Evolutionary conservation across 2,329 filamentous ascomycete species (phyloP).

Genomic region (Decorospora gaudefroyi): DNA sequence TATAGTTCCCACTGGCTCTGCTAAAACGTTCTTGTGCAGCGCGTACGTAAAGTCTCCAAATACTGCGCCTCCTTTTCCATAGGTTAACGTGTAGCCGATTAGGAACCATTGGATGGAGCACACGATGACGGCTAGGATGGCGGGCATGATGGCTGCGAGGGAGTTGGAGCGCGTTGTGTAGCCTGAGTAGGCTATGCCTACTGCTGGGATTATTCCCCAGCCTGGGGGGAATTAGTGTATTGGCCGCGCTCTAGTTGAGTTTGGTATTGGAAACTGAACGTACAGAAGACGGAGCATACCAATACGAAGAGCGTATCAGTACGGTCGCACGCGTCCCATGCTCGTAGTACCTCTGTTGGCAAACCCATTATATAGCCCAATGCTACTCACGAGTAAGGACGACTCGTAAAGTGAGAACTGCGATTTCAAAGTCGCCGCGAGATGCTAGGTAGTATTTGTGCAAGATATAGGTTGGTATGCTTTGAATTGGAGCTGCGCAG

Average conservation of each 20-base stretch:
- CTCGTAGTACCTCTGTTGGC: conserved; percentile 41
- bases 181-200: conserved; percentile 57
- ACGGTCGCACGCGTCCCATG: conserved; percentile 58
- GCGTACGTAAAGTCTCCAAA: conserved; percentile 54
- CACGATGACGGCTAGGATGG: conserved; percentile 54
- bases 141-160: conserved; percentile 55
- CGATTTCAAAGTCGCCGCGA: too few relatives aligned
- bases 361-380: conserved; percentile 24
- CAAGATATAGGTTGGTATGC: background rate
- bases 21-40: conserved; percentile 54
- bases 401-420: too few relatives aligned
- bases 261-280: background rate
- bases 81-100: conserved; percentile 56
- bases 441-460: too few relatives aligned
- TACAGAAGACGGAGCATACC: conserved; percentile 57
- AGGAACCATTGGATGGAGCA: conserved; percentile 59
- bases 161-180: conserved; percentile 56
- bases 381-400: too few relatives aligned
- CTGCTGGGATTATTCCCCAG: conserved; percentile 58
- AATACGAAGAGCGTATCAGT: conserved; percentile 59
- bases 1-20: conserved; percentile 56
- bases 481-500: conserved; percentile 13
- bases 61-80: conserved; percentile 53
- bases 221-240: conserved; percentile 32
- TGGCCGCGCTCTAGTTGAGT: background rate